Base-by-base conservation (phyloP, 2,329 filamentous ascomycete genomes). In the Pseudofabraea citricarpa region DNA sequence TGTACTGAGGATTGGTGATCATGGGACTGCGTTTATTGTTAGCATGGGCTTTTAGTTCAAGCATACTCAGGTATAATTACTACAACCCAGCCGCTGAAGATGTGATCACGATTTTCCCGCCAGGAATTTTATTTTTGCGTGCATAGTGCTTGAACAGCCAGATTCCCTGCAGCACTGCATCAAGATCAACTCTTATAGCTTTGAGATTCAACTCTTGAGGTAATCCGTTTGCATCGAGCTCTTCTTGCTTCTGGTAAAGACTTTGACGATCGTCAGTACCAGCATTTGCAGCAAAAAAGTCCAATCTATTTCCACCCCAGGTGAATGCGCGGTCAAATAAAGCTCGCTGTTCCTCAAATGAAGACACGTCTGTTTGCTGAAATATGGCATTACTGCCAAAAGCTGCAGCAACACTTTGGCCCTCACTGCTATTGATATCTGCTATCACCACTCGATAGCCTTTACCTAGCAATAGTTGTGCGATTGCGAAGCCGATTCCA, bases 261-360 rank as follows among this genome's bases (percentile, higher is more conserved):
- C 55, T 52, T 41, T 67, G 62, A 27, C 56, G 56, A 44, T 64
- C 66, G 37, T 58, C 64, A 40, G 69, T 64, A 0, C 67, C 68
- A 2, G 69, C 69, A 53, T 72, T 71, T 3, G 66, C 63, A 29
- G 67, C 66, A 49, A 63, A 60, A 42, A 70, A 63, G 46, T 70
- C 67, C 1, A 71, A 49, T 1, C 67, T 56, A 5, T 41, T 19
- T 18, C 41, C 41, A 8, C 65, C 66, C 64, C 65, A 70, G 56
- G 37, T 59, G 41, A 64, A 70, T 0, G 64, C 62, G 18, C 57
- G 53, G 36, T 63, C 59, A 53, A 71, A 69, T 4, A 68, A 56
- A 5, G 55, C 55, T 2, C 62, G 60, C 48, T 68, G 66, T 4
- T 62, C 56, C 3, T 49, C 43, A 51, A 66, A 71, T 7, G 59